phyloP scores from a whole-genome alignment of 768 basidiomycete genomes.

The Leccinum fibrillosum region DNA sequence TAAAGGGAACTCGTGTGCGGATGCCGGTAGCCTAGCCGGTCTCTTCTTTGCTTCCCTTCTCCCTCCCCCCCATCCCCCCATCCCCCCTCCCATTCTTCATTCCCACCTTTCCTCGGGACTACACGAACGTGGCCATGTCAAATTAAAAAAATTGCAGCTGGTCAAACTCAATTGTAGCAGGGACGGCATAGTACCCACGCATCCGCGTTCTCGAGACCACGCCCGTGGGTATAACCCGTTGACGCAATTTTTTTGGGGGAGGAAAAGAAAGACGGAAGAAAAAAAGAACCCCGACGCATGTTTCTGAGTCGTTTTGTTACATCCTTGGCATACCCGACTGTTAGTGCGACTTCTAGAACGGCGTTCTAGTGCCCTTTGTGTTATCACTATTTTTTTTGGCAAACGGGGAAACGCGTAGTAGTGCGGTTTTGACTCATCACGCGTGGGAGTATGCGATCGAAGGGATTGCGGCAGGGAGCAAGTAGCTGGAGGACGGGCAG shows the following conservation, averaged over 20 bases:
- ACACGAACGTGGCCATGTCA: conserved; percentile 1
- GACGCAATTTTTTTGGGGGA: background rate
- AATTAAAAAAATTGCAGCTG: conserved; percentile 22
- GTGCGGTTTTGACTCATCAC: background rate
- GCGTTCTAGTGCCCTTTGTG: background rate
- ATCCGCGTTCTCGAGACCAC: background rate
- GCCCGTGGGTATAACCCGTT: conserved; percentile 1
- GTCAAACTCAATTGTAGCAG: conserved; percentile 16
- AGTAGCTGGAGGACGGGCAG: background rate
- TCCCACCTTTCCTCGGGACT: background rate
- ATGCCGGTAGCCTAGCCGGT: background rate
- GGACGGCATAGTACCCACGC: conserved; percentile 12
- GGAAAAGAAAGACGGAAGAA: background rate
- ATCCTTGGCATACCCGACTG: background rate
- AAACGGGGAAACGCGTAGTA: background rate
- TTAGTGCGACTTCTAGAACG: background rate
- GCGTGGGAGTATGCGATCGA: background rate
- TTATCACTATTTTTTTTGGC: background rate
- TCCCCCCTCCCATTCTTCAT: background rate
- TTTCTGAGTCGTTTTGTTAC: background rate
- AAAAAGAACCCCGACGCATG: background rate
- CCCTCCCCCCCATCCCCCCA: background rate
- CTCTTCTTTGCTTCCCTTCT: background rate
- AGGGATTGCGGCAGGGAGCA: background rate
- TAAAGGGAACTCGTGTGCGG: background rate